Base-by-base conservation (phyloP, 2,329 filamentous ascomycete species). In the Sclerotinia borealis region DNA sequence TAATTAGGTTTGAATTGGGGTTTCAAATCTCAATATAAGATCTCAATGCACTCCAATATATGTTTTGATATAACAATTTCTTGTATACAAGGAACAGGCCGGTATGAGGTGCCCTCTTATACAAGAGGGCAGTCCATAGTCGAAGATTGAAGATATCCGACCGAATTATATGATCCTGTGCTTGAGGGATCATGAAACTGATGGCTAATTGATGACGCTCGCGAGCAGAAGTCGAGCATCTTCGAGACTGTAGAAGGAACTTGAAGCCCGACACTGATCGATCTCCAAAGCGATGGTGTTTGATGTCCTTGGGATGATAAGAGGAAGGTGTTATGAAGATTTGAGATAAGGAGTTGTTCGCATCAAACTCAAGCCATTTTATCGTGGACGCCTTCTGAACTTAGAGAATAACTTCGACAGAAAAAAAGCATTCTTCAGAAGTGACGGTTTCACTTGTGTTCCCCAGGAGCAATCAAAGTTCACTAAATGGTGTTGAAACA, bases 141-240 rank as follows among this genome's bases (percentile, higher is more conserved):
- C 45, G 45, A 48, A 48, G 7, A 48, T 48, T 48, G 45, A 48
- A 48, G 45, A 48, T 48, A 48, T 48, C 45, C n/a, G 45, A 48
- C 45, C 45, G 45, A 31, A 48, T 48, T 48, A 48, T 48, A 48
- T 48, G n/a, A 48, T n/a, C 45, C 45, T 22, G 45, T 48, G 45
- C 45, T 54, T 65, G 19, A 58, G 39, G 43, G 63, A 54, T n/a
- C 45, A 48, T 48, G 45, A 48, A 48, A 19, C 25, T 48, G 45
- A 48, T 48, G 45, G 45, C 45, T 48, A 19, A n/a, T 48, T 48
- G 45, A 48, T 48, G 45, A 48, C 45, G 15, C 45, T 48, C 45
- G 45, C 13, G 45, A 1, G 45, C 10, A 48, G 45, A 48, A 48
- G 45, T n/a, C 25, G 45, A 48, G 45, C 45, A 48, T 22, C 45